These are phyloP conservation scores for Udeniomyces megalosporus DNA, from an alignment of 768 basidiomycete genomes.

Conservation along the genomic window DNA sequence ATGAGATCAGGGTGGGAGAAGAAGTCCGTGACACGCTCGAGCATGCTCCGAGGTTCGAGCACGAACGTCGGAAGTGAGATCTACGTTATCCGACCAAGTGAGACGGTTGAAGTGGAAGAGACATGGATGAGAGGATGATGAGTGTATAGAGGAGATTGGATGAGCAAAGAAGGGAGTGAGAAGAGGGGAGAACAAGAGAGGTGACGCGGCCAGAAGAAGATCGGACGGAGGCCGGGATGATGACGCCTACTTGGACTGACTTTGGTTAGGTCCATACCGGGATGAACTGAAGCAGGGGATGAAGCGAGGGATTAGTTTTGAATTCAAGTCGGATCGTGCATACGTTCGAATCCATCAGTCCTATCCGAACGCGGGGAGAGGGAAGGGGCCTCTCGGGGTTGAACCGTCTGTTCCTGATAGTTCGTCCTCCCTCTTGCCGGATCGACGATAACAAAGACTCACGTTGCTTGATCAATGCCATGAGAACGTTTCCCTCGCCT, in stretches of 20 bases:
- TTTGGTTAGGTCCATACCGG: slow-evolving; percentile 91
- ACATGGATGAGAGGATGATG: background rate
- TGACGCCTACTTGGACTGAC: slow-evolving; percentile 33
- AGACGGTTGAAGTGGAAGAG: background rate
- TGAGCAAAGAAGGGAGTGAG: background rate
- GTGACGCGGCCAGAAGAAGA: slow-evolving; percentile 30
- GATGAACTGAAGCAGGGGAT: slow-evolving; percentile 38
- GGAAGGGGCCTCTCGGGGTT: background rate
- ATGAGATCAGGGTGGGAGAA: slow-evolving; percentile 97
- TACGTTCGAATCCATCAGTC: too few relatives aligned
- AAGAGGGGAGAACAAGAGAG: slow-evolving; percentile 36
- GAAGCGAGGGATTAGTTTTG: background rate
- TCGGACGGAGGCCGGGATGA: background rate
- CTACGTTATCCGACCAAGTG: background rate
- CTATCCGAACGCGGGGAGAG: slow-evolving; percentile 25
- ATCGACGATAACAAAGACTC: slow-evolving; percentile 40
- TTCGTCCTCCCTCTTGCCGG: slow-evolving; percentile 19
- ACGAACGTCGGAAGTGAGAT: slow-evolving; percentile 45
- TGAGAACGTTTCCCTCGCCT: slow-evolving; percentile 78
- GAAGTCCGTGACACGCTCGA: slow-evolving; percentile 97
- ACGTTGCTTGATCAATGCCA: slow-evolving; percentile 74
- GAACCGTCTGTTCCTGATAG: background rate
- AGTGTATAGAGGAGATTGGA: background rate
- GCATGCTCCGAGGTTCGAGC: slow-evolving; percentile 88
- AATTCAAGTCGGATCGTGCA: too few relatives aligned